Evolutionary conservation across 805 yeast species (phyloP).

Genomic region (Helenozyma rhizophorensis): DNA sequence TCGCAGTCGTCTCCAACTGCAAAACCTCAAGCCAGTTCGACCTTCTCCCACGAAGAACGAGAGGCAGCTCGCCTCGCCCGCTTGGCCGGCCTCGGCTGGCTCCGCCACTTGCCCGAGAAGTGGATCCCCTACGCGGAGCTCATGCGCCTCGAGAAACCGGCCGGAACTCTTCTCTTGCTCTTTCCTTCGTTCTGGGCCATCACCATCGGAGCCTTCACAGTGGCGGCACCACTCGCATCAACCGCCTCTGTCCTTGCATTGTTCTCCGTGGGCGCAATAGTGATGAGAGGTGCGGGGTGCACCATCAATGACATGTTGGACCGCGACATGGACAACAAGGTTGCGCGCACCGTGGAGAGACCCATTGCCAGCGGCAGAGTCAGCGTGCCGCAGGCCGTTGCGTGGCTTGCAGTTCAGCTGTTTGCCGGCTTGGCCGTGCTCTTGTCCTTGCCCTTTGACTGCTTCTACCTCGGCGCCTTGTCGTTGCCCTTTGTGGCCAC

Average conservation of each 20-base stretch:
- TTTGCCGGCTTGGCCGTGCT: conserved; percentile 69
- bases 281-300: conserved; percentile 98
- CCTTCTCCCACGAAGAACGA: conserved; percentile 39
- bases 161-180: conserved; percentile 82
- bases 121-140: conserved; percentile 90
- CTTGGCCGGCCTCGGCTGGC: conserved; percentile 37
- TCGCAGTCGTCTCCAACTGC: neutral
- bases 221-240: conserved; percentile 63
- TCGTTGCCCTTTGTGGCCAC: conserved; percentile 77
- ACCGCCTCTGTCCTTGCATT: conserved; percentile 60
- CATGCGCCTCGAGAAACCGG: conserved; percentile 90
- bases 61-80: conserved; percentile 51
- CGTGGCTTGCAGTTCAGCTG: conserved; percentile 71
- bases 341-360: conserved; percentile 80
- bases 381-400: conserved; percentile 60
- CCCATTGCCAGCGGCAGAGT: conserved; percentile 93
- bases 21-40: neutral
- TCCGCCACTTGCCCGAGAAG: conserved; percentile 61
- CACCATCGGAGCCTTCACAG: conserved; percentile 76
- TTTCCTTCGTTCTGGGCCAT: conserved; percentile 93
- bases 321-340: conserved; percentile 75
- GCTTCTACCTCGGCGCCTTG: conserved; percentile 78
- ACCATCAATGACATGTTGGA: conserved; percentile 90
- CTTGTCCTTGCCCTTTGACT: conserved; percentile 68
- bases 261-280: conserved; percentile 78